phyloP scores from a whole-genome alignment of 108 stramenopile genomes.

The Pseudonitzschia delicatissima region DNA sequence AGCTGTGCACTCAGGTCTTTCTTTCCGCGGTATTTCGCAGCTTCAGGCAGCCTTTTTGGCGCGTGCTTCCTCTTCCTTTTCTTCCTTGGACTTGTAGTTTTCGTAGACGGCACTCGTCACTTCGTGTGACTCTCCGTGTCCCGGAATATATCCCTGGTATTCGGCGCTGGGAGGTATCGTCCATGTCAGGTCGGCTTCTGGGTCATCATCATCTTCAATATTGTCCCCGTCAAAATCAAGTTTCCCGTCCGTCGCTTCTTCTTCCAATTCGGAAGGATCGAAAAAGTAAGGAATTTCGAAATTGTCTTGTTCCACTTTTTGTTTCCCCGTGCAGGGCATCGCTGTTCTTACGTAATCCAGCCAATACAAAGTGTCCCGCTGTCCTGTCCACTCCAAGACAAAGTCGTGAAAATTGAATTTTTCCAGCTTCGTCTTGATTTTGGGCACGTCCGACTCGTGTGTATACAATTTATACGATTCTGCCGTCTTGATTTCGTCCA shows the following conservation, averaged over 20 bases:
- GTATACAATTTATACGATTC: constrained; percentile 29
- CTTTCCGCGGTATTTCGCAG: neutral
- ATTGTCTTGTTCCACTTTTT: neutral
- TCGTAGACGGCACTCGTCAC: constrained; percentile 8
- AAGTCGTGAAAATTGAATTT: constrained; percentile 14
- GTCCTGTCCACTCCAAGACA: neutral
- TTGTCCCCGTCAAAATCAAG: constrained; percentile 17
- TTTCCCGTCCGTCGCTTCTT: constrained; percentile 11
- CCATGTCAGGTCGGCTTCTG: neutral
- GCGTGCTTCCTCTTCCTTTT: neutral
- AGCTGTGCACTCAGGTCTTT: neutral
- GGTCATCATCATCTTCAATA: neutral
- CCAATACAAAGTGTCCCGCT: constrained; percentile 28
- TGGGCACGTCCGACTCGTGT: constrained; percentile 22
- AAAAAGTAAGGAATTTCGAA: constrained; percentile 25
- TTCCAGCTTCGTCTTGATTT: constrained; percentile 22
- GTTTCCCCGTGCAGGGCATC: constrained; percentile 16
- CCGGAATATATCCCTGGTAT: constrained; percentile 30
- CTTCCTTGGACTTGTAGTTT: constrained; percentile 2
- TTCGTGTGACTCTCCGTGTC: constrained; percentile 9
- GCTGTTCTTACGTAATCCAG: constrained; percentile 24
- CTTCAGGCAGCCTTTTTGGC: constrained; percentile 12
- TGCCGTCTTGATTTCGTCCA: constrained; percentile 15
- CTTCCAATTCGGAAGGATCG: constrained; percentile 23
- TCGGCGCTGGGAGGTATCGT: constrained; percentile 17